Evolutionary conservation across 139 green algal genomes (phyloP), one percentile per base, ranked within the genome.

Genomic region (Coelastrella sp.): DNA sequence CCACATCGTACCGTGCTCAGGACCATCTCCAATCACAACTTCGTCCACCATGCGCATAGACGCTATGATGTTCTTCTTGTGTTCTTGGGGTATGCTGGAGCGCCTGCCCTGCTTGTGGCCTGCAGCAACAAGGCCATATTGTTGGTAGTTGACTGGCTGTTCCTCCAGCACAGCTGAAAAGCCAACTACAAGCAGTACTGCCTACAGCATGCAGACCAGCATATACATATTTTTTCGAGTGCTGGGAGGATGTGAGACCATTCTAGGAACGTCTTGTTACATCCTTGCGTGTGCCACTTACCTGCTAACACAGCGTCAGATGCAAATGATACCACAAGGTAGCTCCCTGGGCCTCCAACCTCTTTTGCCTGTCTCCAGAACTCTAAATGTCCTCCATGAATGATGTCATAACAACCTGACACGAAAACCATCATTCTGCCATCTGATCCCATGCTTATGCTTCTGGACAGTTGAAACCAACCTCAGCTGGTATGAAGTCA

Each of bases 31-130:
- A 34, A 88, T 40, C 32, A 89, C 81, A 6, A 89, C 86, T 40
- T 87, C 86, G 35, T 89, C 86, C 30, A 89, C 86, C 77, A 75
- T 75, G 40, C 68, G 37, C 67, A 89, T 45, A 4, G 85, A 50
- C 3, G 37, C 57, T 5, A 86, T 72, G 5, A 86, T 32, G 4
- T n/a, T 48, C 43, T 71, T 76, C 25, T 86, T 89, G 69, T 89
- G 85, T 23, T 83, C 85, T 32, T 40, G 62, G 8, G 85, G 85
- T 11, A 86, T 59, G 57, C 78, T 84, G 9, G 45, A 38, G 41
- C 79, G 45, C 5, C 85, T 50, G 45, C 51, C 40, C 3, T 38
- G 27, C 68, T 86, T 89, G 69, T 89, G 85, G 30, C 51, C 60
- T 74, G 66, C 13, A 74, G 62, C 62, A 21, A 9, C 9, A n/a